Evolutionary conservation across 805 yeast genomes (phyloP).

Genomic region (Candida xiaguanensis): DNA sequence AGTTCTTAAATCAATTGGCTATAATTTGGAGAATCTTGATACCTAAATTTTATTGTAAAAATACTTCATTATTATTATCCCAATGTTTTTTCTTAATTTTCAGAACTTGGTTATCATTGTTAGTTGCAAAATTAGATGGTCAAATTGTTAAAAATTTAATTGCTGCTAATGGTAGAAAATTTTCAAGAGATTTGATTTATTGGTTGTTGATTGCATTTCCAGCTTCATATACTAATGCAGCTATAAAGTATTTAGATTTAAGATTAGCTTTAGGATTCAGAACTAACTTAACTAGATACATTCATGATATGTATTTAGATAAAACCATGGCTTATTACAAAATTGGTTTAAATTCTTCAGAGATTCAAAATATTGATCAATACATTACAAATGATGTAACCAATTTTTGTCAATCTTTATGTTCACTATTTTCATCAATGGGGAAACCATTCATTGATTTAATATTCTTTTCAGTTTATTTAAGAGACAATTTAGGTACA

Average conservation of each 20-base stretch:
- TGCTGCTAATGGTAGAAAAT: slow-evolving; percentile 71
- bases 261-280: slow-evolving; percentile 80
- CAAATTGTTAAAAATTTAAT: slow-evolving; percentile 87
- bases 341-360: slow-evolving; percentile 54
- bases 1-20: slow-evolving; percentile 65
- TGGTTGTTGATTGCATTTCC: slow-evolving; percentile 93
- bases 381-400: slow-evolving; percentile 83
- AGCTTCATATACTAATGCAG: slow-evolving; percentile 87
- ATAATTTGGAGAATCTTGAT: slow-evolving; percentile 79
- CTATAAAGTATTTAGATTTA: slow-evolving; percentile 76
- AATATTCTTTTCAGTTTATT: slow-evolving; percentile 76
- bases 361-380: slow-evolving; percentile 70
- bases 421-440: slow-evolving; percentile 79
- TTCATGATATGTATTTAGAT: slow-evolving; percentile 87
- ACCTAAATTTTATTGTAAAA: slow-evolving; percentile 69
- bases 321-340: slow-evolving; percentile 80
- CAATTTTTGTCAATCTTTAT: slow-evolving; percentile 74
- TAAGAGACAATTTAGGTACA: slow-evolving; percentile 81
- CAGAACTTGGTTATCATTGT: slow-evolving; percentile 81
- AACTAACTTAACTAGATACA: slow-evolving; percentile 75
- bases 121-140: slow-evolving; percentile 88
- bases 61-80: slow-evolving; percentile 58
- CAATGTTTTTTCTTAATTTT: slow-evolving; percentile 74
- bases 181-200: slow-evolving; percentile 70
- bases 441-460: slow-evolving; percentile 91